A percentile compares a stretch with the other conserved stretches of the same genome.
Conservation (phyloP, 192 early-diverging fungal genomes). For the Chytriomyces confervae region DNA sequence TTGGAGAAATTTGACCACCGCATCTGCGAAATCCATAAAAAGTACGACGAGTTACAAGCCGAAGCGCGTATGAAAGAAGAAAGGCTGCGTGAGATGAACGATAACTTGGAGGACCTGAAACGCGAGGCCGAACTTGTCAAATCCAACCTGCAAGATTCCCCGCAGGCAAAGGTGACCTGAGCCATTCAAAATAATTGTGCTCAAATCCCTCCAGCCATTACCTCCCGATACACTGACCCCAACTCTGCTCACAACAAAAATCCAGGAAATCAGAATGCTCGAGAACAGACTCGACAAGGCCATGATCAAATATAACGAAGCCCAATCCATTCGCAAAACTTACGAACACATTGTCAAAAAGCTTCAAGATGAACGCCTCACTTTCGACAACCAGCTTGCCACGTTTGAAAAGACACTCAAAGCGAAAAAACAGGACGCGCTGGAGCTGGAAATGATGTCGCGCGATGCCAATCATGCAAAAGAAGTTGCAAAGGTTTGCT, state of each 20-base stretch:
- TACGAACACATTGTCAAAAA: constrained; percentile 67
- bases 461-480: constrained; percentile 69
- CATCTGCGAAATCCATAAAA: constrained; percentile 65
- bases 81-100: constrained; percentile 48
- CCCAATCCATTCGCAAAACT: constrained; percentile 65
- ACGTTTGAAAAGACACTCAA: constrained; percentile 65
- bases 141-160: constrained; percentile 54
- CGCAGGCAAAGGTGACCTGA: constrained; percentile 59
- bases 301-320: constrained; percentile 71
- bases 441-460: constrained; percentile 66
- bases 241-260: not conserved
- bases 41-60: constrained; percentile 64
- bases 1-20: constrained; percentile 65
- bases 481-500: constrained; percentile 58
- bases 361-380: constrained; percentile 65
- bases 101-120: constrained; percentile 56
- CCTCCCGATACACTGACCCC: too few relatives aligned
- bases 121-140: constrained; percentile 55
- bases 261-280: constrained; percentile 62
- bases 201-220: not conserved
- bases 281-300: constrained; percentile 70
- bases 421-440: constrained; percentile 61
- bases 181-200: not conserved
- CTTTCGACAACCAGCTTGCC: constrained; percentile 66
- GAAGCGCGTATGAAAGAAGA: constrained; percentile 58